phyloP scores from a whole-genome alignment of 352 stramenopile species.

The Globisporangium uncinulatum region DNA sequence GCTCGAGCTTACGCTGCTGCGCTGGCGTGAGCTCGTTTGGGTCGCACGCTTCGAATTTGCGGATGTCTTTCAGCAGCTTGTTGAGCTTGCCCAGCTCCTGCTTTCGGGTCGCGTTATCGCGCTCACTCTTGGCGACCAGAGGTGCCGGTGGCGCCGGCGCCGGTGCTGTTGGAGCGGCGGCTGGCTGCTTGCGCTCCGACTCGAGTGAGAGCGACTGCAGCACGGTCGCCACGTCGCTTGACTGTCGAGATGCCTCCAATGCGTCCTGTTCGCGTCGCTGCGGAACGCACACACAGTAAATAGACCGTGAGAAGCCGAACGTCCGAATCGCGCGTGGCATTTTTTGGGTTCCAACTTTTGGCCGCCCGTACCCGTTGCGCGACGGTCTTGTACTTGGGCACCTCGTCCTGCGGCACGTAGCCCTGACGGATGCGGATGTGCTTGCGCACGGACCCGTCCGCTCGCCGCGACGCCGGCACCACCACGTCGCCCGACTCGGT shows the following conservation, averaged over 20 bases:
- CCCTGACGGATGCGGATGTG: conserved; percentile 74
- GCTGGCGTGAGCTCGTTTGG: conserved; percentile 13
- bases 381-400: conserved; percentile 74
- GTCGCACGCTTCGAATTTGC: conserved; percentile 19
- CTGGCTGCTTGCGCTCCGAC: not conserved
- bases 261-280: conserved; percentile 8
- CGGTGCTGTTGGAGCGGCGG: not conserved
- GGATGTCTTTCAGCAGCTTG: conserved; percentile 32
- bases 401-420: conserved; percentile 79
- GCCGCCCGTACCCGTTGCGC: conserved; percentile 33
- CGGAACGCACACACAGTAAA: conserved; percentile 5
- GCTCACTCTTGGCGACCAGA: conserved; percentile 8
- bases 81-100: conserved; percentile 50
- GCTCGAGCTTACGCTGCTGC: conserved; percentile 17
- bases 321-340: not conserved
- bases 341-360: conserved; percentile 10
- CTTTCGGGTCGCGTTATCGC: conserved; percentile 23
- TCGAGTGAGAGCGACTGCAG: conserved; percentile 34
- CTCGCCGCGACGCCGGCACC: conserved; percentile 50
- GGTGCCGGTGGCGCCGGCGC: not conserved
- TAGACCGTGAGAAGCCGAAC: not conserved
- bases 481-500: conserved; percentile 56
- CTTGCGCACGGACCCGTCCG: conserved; percentile 74
- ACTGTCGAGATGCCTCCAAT: conserved; percentile 5
- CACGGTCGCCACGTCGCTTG: conserved; percentile 14